Percentiles rank a stretch among this genome's conserved stretches.
Conservation (phyloP, 306 rosid species). For the Echinosophora koreensis region DNA sequence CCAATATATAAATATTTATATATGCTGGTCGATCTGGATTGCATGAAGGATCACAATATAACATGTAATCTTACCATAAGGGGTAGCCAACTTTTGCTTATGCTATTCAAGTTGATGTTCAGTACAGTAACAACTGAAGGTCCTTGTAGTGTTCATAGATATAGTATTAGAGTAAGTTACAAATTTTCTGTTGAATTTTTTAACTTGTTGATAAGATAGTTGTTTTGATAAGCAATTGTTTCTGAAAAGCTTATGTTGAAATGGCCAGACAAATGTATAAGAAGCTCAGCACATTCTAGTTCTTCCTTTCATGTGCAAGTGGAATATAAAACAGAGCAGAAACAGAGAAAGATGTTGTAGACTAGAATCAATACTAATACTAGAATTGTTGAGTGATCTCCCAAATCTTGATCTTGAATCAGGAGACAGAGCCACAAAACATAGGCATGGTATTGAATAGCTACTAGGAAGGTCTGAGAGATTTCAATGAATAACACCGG, state of each 20-base stretch:
- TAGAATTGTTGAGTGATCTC: background rate
- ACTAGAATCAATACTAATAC: conserved; percentile 12
- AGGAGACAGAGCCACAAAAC: background rate
- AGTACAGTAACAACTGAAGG: conserved; percentile 17
- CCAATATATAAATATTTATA: conserved; percentile 2
- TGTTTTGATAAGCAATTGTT: conserved; percentile 24
- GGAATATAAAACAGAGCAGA: background rate
- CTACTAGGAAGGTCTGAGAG: background rate
- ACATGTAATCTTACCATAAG: background rate
- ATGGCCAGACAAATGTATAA: background rate
- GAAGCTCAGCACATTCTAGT: background rate
- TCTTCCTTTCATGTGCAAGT: background rate
- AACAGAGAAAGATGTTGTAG: conserved; percentile 11
- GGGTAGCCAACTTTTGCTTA: conserved; percentile 7
- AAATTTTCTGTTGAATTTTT: background rate
- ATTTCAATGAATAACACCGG: background rate
- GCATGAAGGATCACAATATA: conserved; percentile 22
- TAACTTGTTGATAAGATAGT: background rate
- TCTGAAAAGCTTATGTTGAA: background rate
- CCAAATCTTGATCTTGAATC: too few species aligned
- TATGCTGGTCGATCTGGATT: conserved; percentile 16
- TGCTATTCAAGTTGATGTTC: background rate
- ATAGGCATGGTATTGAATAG: background rate
- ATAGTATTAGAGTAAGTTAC: background rate
- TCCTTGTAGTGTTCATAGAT: background rate